Conservation (phyloP, 2,329 filamentous ascomycete species). For the Aureobasidium sp. region DNA sequence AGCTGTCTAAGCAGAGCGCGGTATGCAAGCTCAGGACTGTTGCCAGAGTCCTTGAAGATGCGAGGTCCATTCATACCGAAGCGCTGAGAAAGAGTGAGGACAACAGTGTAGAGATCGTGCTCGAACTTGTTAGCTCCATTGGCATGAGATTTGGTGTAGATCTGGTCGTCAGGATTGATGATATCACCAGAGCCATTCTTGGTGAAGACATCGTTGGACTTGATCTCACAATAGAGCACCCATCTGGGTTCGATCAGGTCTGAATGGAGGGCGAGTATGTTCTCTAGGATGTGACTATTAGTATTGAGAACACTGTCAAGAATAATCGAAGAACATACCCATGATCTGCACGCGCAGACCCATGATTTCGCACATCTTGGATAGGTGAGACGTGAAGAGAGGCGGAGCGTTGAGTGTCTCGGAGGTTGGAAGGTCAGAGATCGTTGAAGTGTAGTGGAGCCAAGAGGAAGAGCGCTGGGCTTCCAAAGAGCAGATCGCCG, state of each 20-base stretch:
- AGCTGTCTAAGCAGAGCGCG: not conserved
- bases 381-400: not conserved
- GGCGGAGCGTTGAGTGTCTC: not conserved
- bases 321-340: not conserved
- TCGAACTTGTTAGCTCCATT: not conserved
- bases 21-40: not conserved
- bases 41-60: not conserved
- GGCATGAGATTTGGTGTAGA: not conserved
- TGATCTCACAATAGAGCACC: not conserved
- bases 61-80: not conserved
- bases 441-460: not conserved
- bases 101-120: not conserved
- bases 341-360: not conserved
- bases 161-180: not conserved
- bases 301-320: not conserved
- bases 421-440: no score
- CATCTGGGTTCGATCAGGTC: not conserved
- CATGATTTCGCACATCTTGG: not conserved
- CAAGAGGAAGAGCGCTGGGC: no score
- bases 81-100: not conserved
- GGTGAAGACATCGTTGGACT: not conserved
- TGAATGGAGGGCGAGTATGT: not conserved
- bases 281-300: not conserved
- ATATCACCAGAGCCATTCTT: not conserved
- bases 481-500: no score